phyloP scores from a whole-genome alignment of 2,329 filamentous ascomycete species.

The Fusarium sp. region DNA sequence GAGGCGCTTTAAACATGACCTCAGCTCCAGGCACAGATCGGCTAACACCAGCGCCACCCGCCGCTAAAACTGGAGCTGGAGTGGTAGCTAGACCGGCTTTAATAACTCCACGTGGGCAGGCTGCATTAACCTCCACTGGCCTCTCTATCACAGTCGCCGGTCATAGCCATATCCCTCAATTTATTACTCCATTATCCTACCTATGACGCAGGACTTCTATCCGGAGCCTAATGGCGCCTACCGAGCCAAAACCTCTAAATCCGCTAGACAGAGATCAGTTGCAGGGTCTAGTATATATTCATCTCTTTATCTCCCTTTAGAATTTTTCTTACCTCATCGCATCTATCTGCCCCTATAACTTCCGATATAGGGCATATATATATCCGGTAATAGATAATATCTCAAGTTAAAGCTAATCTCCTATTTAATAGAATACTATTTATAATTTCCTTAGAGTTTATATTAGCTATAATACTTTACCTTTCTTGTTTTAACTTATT shows the following conservation, averaged over 20 bases:
- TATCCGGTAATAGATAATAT: not conserved
- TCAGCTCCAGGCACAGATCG: conserved; percentile 13
- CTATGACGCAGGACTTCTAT: conserved; percentile 54
- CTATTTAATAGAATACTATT: conserved; percentile 75
- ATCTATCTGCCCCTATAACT: conserved; percentile 26
- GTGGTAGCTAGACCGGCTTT: conserved; percentile 19
- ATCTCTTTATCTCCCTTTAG: not conserved
- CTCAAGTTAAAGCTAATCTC: conserved; percentile 15
- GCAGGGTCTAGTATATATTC: conserved; percentile 74
- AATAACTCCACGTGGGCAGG: conserved; percentile 30
- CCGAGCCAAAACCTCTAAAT: conserved; percentile 59
- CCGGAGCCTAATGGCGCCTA: conserved; percentile 48
- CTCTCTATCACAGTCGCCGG: conserved; percentile 34
- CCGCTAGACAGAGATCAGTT: conserved; percentile 79
- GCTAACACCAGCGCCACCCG: not conserved
- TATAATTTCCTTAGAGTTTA: conserved; percentile 95
- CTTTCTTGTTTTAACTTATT: too few species aligned
- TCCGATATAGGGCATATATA: conserved; percentile 23
- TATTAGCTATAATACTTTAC: too few species aligned
- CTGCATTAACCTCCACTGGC: conserved; percentile 32
- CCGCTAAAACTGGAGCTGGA: not conserved
- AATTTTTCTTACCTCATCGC: not conserved
- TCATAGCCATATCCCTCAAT: conserved; percentile 57
- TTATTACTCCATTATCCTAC: conserved; percentile 69
- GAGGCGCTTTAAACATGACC: conserved; percentile 7